A percentile compares a stretch with the other conserved stretches of the same genome.
phyloP scores from a whole-genome alignment of 805 yeast species.

The Sugiyamaella marilandica region DNA sequence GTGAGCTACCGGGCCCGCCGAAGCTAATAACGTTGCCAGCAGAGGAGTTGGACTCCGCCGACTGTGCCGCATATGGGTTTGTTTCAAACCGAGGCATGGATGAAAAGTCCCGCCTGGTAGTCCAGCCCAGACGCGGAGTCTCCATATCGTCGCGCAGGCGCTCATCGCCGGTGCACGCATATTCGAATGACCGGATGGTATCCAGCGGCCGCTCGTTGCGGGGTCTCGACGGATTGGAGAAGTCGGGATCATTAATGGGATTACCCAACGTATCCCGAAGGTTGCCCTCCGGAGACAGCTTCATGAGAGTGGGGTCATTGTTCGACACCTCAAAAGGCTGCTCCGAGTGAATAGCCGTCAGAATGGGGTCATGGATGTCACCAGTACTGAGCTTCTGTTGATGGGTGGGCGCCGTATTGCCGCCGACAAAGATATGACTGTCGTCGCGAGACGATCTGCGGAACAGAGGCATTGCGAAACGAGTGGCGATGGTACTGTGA shows the following conservation, averaged over 20 bases:
- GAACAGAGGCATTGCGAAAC: constrained; percentile 12
- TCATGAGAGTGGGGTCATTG: constrained; percentile 35
- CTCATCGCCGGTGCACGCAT: constrained; percentile 85
- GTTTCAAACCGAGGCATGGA: constrained; percentile 54
- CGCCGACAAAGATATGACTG: constrained; percentile 6
- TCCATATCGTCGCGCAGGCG: constrained; percentile 77
- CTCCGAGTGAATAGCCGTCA: constrained; percentile 88
- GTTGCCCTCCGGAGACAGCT: constrained; percentile 48
- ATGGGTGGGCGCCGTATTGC: background rate
- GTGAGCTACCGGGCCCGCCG: constrained; percentile 13
- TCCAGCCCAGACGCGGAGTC: constrained; percentile 74
- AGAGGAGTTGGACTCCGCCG: constrained; percentile 15
- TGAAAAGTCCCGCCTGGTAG: constrained; percentile 57
- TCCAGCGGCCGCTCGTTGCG: constrained; percentile 97
- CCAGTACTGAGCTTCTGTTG: constrained; percentile 4
- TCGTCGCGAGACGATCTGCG: constrained; percentile 9
- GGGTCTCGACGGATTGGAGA: constrained; percentile 87
- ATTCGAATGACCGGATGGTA: constrained; percentile 90
- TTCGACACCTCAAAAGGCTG: constrained; percentile 82
- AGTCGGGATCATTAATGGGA: constrained; percentile 71
- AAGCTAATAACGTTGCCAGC: constrained; percentile 39
- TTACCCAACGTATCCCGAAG: constrained; percentile 82
- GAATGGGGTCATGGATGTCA: constrained; percentile 79
- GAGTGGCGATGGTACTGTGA: background rate
- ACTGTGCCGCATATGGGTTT: constrained; percentile 30